These are phyloP conservation scores for Cytospora piceae DNA, from an alignment of 2,329 filamentous ascomycete genomes.

Conservation along the genomic window DNA sequence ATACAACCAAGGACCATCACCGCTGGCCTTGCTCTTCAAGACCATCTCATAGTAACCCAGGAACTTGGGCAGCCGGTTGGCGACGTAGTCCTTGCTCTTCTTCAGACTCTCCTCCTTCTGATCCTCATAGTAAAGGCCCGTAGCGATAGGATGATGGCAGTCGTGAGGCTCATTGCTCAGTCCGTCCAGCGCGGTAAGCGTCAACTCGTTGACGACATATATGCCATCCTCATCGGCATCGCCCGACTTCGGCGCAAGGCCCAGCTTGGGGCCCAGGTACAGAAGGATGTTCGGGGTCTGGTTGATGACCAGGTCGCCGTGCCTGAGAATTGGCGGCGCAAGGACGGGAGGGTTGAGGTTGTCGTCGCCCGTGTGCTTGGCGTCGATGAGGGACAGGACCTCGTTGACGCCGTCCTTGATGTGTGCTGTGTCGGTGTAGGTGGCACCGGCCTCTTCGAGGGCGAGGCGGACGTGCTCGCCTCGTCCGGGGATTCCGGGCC, in stretches of 20 bases:
- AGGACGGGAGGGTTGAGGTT: conserved; percentile 64
- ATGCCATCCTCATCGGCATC: conserved; percentile 48
- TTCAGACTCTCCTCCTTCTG: conserved; percentile 70
- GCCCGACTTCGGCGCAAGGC: conserved; percentile 51
- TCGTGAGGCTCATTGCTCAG: conserved; percentile 75
- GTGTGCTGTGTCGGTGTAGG: conserved; percentile 65
- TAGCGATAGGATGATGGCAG: conserved; percentile 72
- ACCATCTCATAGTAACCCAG: conserved; percentile 71
- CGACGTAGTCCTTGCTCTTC: conserved; percentile 60
- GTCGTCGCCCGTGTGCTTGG: conserved; percentile 51
- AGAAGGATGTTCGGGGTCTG: conserved; percentile 76
- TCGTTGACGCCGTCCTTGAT: conserved; percentile 52
- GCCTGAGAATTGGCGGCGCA: conserved; percentile 68
- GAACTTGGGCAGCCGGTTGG: conserved; percentile 71
- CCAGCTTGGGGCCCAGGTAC: conserved; percentile 67
- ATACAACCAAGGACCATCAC: conserved; percentile 67
- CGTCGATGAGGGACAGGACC: conserved; percentile 53
- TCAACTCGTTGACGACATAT: conserved; percentile 65
- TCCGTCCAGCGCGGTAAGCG: conserved; percentile 71
- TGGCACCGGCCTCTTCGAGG: conserved; percentile 68
- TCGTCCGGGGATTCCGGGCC: conserved; percentile 71
- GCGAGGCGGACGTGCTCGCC: conserved; percentile 74
- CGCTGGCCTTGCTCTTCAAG: conserved; percentile 59
- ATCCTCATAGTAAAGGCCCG: conserved; percentile 69
- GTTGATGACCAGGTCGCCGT: conserved; percentile 63